Conservation (phyloP, 495 filamentous ascomycete genomes). For the Tuber borchii region DNA sequence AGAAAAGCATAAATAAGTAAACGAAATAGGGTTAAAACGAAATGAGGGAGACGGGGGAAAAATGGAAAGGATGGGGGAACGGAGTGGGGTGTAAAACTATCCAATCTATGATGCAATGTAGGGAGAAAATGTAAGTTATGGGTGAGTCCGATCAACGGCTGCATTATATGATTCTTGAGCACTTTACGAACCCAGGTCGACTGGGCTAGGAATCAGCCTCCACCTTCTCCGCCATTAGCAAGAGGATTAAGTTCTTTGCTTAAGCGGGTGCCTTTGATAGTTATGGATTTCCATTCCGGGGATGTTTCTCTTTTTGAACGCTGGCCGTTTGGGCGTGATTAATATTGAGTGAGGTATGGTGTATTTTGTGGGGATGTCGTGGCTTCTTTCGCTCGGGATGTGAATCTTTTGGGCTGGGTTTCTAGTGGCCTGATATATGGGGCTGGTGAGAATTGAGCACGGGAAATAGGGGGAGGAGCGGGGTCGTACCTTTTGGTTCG, state of each 20-base stretch:
- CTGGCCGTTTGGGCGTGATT: not conserved
- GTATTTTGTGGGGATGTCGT: not conserved
- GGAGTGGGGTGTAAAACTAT: not conserved
- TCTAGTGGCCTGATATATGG: not conserved
- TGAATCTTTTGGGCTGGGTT: no score
- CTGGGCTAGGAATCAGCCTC: not conserved
- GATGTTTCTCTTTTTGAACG: not conserved
- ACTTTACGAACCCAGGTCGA: not conserved
- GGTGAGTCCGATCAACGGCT: not conserved
- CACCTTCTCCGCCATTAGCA: not conserved
- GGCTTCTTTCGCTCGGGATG: no score
- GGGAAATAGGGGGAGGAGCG: not conserved
- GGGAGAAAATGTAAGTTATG: not conserved
- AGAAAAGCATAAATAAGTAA: not conserved
- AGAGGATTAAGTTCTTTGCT: not conserved
- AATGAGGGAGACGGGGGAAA: not conserved
- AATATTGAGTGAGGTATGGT: not conserved
- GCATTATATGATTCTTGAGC: not conserved
- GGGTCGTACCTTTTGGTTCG: not conserved
- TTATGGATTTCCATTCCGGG: not conserved
- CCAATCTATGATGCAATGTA: not conserved
- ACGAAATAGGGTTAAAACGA: not conserved
- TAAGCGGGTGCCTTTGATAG: not conserved
- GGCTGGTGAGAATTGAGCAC: not conserved
- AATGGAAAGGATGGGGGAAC: not conserved